A percentile compares a stretch with the other conserved stretches of the same genome.
Conservation (phyloP, 371 early-diverging fungal species). For the Mucor sp. region DNA sequence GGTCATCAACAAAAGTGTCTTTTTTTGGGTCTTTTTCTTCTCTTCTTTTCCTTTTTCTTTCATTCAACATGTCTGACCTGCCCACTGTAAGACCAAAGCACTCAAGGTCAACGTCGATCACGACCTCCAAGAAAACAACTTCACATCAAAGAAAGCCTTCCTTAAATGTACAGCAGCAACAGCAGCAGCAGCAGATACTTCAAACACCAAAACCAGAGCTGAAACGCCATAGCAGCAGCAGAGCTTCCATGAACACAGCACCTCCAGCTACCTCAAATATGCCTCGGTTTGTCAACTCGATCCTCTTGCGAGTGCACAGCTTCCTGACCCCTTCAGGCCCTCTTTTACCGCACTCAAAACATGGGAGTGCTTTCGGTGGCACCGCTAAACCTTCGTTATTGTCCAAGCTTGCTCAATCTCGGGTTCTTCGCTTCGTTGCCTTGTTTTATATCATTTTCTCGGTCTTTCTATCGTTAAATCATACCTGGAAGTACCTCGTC, state of each 20-base stretch:
- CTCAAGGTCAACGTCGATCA: conserved; percentile 28
- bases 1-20: neutral
- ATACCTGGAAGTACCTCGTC: conserved; percentile 32
- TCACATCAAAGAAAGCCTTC: conserved; percentile 32
- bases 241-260: neutral
- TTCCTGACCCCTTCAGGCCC: conserved; percentile 36
- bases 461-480: conserved; percentile 43
- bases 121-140: conserved; percentile 21
- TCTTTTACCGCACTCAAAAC: conserved; percentile 46
- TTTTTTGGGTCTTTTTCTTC: neutral
- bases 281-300: conserved; percentile 10
- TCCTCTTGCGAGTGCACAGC: conserved; percentile 18
- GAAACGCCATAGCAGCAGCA: conserved; percentile 9
- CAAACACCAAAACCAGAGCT: neutral
- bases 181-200: neutral
- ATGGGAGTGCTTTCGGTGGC: conserved; percentile 45
- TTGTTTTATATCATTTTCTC: conserved; percentile 48
- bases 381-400: conserved; percentile 23
- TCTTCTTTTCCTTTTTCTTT: neutral
- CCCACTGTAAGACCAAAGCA: conserved; percentile 25
- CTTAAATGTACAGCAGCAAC: conserved; percentile 11
- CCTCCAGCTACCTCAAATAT: neutral
- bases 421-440: conserved; percentile 29
- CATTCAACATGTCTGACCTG: conserved; percentile 17
- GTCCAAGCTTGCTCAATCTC: conserved; percentile 22